Percentiles rank a stretch among this genome's conserved stretches.
phyloP scores from a whole-genome alignment of 2,329 filamentous ascomycete genomes.

The Colletotrichum sp. region DNA sequence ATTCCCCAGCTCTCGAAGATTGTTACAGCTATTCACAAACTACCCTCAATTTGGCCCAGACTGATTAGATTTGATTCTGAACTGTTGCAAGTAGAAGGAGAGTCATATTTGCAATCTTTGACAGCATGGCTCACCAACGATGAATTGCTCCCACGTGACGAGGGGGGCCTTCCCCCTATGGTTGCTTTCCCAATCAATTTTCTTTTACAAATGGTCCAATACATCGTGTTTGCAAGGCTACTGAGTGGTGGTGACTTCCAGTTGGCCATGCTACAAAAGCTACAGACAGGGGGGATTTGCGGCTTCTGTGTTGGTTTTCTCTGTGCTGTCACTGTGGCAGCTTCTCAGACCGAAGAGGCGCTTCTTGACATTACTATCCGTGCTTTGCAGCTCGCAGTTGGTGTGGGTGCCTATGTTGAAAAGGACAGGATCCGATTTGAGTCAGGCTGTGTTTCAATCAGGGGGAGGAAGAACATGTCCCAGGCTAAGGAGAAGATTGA shows the following conservation, averaged over 20 bases:
- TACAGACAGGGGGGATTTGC: neutral
- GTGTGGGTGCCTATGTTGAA: conserved; percentile 41
- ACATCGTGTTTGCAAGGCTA: neutral
- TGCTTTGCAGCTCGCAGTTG: conserved; percentile 40
- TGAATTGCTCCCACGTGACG: neutral
- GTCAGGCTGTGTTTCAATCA: neutral
- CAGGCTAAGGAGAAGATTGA: neutral
- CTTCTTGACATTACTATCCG: conserved; percentile 37
- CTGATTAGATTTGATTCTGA: neutral
- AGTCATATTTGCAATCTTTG: neutral
- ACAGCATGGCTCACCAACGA: neutral
- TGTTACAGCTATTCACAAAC: neutral
- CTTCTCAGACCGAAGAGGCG: conserved; percentile 26
- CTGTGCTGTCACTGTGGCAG: conserved; percentile 38
- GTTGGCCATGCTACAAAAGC: neutral
- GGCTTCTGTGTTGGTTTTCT: conserved; percentile 46
- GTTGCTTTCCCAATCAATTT: neutral
- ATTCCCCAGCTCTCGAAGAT: neutral
- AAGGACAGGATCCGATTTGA: conserved; percentile 32
- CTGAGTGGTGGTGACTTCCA: neutral
- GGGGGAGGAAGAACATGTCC: neutral
- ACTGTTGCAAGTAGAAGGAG: neutral
- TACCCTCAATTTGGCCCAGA: neutral
- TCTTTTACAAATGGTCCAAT: neutral
- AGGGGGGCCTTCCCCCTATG: neutral